Conservation (phyloP, 2,329 filamentous ascomycete genomes). For the Ophiocordyceps camponoti-floridani region DNA sequence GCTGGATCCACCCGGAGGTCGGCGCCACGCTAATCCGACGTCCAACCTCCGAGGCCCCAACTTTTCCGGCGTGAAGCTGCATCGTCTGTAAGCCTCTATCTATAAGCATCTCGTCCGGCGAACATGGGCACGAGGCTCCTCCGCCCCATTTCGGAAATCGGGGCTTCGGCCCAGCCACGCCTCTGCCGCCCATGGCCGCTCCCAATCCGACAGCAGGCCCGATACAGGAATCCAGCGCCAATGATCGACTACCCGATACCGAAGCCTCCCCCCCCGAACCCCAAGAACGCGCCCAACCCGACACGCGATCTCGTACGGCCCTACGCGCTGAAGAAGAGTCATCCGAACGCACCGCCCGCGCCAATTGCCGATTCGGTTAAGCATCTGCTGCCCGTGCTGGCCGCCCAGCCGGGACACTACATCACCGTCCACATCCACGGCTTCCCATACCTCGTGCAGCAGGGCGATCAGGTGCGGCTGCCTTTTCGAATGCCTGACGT, state of each 20-base stretch:
- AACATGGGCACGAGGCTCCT: slow-evolving; percentile 42
- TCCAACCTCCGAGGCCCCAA: background rate
- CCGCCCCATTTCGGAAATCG: slow-evolving; percentile 44
- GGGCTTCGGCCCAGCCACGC: slow-evolving; percentile 17
- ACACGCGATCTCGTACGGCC: slow-evolving; percentile 14
- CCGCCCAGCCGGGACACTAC: slow-evolving; percentile 59
- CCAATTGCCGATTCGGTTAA: slow-evolving; percentile 37
- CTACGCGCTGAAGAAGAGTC: slow-evolving; percentile 21
- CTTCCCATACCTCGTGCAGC: slow-evolving; percentile 61
- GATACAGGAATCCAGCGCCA: slow-evolving; percentile 30
- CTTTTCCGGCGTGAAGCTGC: background rate
- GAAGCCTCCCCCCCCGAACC: slow-evolving; percentile 9
- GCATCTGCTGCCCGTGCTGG: slow-evolving; percentile 50
- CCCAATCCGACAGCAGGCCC: slow-evolving; percentile 12
- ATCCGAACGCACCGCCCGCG: slow-evolving; percentile 14
- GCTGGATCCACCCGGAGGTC: slow-evolving; percentile 8
- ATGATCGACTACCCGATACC: slow-evolving; percentile 21
- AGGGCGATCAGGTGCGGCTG: slow-evolving; percentile 57
- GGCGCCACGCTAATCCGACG: slow-evolving; percentile 17
- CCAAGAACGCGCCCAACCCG: slow-evolving; percentile 20
- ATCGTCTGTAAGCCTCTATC: too few relatives aligned
- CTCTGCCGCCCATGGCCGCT: slow-evolving; percentile 8
- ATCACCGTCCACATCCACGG: slow-evolving; percentile 66
- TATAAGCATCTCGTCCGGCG: too few relatives aligned
- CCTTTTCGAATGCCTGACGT: slow-evolving; percentile 67